These are phyloP conservation scores for Echites panduratus DNA, from an alignment of 257 asterid genomes.

Conservation along the genomic window DNA sequence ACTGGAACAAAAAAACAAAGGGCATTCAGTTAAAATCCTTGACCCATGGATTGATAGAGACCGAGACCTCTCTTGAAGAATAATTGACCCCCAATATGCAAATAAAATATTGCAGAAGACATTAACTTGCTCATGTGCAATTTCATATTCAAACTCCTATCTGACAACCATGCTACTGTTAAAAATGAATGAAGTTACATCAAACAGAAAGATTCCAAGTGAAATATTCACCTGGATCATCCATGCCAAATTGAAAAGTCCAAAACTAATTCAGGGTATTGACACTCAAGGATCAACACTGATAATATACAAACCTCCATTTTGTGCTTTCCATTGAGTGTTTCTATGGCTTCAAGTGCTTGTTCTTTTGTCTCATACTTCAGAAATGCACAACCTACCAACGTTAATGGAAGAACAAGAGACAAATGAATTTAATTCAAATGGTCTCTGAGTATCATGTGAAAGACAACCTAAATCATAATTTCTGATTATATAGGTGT, in stretches of 20 bases:
- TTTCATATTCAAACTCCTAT: not conserved
- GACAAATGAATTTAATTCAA: slow-evolving; percentile 2
- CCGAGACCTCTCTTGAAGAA: not conserved
- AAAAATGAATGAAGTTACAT: not conserved
- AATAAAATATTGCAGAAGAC: not conserved
- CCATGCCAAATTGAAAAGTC: not conserved
- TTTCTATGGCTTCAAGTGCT: slow-evolving; percentile 85
- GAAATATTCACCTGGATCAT: not conserved
- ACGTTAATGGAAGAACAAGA: slow-evolving; percentile 5
- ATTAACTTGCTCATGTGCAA: not conserved
- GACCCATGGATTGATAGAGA: not conserved
- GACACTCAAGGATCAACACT: not conserved
- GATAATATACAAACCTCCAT: slow-evolving; percentile 70
- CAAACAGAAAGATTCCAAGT: not conserved
- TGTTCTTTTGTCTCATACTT: slow-evolving; percentile 88
- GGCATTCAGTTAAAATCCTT: not conserved
- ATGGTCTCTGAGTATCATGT: slow-evolving; percentile 1
- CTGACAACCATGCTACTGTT: not conserved
- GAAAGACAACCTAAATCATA: slow-evolving; percentile 8
- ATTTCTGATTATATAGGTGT: slow-evolving; percentile 1
- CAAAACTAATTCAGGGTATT: not conserved
- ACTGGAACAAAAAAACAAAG: not conserved
- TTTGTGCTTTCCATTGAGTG: slow-evolving; percentile 86
- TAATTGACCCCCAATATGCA: not conserved
- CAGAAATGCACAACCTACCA: slow-evolving; percentile 86